Evolutionary conservation across 768 basidiomycete genomes (phyloP).

Genomic region (Collybiopsis confluens): DNA sequence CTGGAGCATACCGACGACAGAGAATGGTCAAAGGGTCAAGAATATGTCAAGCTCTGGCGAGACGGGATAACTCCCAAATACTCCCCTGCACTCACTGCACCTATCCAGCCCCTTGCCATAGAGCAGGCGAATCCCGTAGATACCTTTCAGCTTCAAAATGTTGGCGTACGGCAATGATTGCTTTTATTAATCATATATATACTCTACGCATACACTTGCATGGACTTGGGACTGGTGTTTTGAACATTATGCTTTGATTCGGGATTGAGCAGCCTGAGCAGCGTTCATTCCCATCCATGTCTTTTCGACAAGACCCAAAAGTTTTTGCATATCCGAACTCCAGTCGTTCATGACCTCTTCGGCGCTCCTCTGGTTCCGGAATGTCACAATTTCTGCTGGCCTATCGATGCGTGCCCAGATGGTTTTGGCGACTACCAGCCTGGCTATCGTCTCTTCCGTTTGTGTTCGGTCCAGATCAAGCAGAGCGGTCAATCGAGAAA

Average conservation of each 20-base stretch:
- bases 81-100: conserved; percentile 48
- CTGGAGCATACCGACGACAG: conserved; percentile 36
- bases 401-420: conserved; percentile 94
- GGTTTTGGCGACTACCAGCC: conserved; percentile 86
- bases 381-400: conserved; percentile 84
- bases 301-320: conserved; percentile 91
- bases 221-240: too few species aligned
- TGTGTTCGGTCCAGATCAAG: conserved; percentile 79
- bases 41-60: conserved; percentile 72
- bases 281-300: conserved; percentile 98
- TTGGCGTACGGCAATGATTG: neutral
- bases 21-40: conserved; percentile 69
- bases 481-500: conserved; percentile 76
- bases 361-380: conserved; percentile 74
- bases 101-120: conserved; percentile 17
- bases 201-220: too few species aligned
- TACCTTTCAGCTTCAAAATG: neutral
- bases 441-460: conserved; percentile 86
- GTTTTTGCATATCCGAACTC: conserved; percentile 93
- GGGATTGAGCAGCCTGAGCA: conserved; percentile 78
- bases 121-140: neutral
- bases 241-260: conserved; percentile 30
- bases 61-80: conserved; percentile 66
- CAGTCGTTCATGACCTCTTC: conserved; percentile 98
- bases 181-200: too few species aligned